Conservation (phyloP, 2,329 filamentous ascomycete genomes). For the Phaeosphaeriaceae sp. region DNA sequence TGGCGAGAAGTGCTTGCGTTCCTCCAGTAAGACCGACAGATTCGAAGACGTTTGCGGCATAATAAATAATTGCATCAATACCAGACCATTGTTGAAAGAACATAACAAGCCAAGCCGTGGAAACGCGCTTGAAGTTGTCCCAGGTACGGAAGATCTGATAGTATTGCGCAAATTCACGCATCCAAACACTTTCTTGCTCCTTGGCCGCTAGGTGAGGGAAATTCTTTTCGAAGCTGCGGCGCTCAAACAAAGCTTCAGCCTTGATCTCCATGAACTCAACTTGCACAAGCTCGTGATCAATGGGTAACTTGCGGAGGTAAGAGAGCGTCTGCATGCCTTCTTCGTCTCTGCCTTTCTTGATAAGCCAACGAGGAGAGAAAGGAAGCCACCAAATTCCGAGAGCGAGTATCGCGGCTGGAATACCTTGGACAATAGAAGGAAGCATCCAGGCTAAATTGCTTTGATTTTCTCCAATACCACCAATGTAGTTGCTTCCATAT, state of each 20-base stretch:
- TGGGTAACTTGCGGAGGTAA: constrained; percentile 58
- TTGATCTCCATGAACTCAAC: constrained; percentile 61
- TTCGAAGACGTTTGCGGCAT: constrained; percentile 65
- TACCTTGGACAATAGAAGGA: constrained; percentile 56
- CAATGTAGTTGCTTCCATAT: constrained; percentile 57
- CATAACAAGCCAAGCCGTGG: constrained; percentile 50
- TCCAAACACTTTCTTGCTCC: constrained; percentile 52
- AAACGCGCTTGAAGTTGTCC: constrained; percentile 47
- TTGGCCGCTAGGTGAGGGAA: constrained; percentile 55
- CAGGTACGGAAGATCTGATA: constrained; percentile 53
- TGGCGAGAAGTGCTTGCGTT: constrained; percentile 63
- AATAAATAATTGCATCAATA: constrained; percentile 62
- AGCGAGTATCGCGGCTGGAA: constrained; percentile 49
- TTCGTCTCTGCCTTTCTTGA: constrained; percentile 50
- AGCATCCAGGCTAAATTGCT: constrained; percentile 49
- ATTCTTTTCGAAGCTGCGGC: constrained; percentile 28
- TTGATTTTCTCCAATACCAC: constrained; percentile 39
- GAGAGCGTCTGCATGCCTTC: constrained; percentile 58
- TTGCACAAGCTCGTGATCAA: constrained; percentile 57
- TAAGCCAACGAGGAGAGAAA: constrained; percentile 63
- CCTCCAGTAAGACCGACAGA: constrained; percentile 56
- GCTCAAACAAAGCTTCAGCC: constrained; percentile 61
- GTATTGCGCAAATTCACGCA: constrained; percentile 59
- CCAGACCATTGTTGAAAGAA: constrained; percentile 53
- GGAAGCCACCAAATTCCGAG: constrained; percentile 57